Evolutionary conservation across 345 rosid genomes (phyloP).

Genomic region (Rubroshorea leprosula): DNA sequence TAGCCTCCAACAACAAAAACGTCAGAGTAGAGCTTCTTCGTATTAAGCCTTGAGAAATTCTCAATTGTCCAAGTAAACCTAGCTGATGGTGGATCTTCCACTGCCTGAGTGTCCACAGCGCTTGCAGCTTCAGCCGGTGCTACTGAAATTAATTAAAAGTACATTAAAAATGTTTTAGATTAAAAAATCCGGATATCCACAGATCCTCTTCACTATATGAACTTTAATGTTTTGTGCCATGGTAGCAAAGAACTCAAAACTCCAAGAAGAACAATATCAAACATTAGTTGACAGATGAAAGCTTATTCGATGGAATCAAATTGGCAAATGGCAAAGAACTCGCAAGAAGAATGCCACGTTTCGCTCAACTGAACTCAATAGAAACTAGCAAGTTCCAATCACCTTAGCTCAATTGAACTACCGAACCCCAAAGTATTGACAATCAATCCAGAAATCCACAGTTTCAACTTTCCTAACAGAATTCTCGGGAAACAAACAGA

Average conservation of each 20-base stretch:
- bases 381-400: background rate
- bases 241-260: background rate
- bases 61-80: conserved; percentile 71
- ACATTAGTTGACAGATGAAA: too few species aligned
- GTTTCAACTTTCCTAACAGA: background rate
- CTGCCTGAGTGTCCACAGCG: conserved; percentile 58
- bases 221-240: too few species aligned
- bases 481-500: background rate
- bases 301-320: background rate
- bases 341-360: background rate
- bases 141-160: conserved; percentile 19
- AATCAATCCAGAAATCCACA: too few species aligned
- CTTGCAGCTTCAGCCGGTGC: conserved; percentile 55
- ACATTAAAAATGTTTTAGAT: conserved; percentile 1
- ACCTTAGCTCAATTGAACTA: background rate
- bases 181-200: conserved; percentile 13
- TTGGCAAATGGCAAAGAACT: too few species aligned
- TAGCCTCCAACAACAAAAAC: conserved; percentile 57
- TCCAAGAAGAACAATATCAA: background rate
- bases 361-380: background rate
- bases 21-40: conserved; percentile 73
- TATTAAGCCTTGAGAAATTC: conserved; percentile 54
- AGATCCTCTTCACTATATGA: conserved; percentile 7
- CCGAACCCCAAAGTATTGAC: background rate
- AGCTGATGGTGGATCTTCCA: conserved; percentile 65